Evolutionary conservation across 139 green algal genomes (phyloP).

Genomic region (Pedinophyceae sp.): DNA sequence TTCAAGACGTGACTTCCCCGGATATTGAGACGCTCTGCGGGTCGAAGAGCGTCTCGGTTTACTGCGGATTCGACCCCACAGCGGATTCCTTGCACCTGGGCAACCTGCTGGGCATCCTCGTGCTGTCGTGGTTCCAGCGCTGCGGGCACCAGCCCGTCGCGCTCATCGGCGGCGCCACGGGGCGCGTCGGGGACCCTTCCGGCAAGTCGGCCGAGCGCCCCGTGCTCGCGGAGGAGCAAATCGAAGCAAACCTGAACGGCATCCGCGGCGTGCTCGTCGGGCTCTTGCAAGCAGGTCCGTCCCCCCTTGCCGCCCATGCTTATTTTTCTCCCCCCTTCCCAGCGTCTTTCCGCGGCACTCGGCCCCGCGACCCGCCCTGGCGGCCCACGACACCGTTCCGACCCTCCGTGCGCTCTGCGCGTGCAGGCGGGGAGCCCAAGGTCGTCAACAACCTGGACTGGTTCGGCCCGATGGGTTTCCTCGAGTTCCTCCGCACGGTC

Average conservation of each 20-base stretch:
- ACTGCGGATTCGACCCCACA: constrained; percentile 97
- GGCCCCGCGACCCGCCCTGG: no score
- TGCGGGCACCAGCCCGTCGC: constrained; percentile 74
- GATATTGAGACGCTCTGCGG: neutral
- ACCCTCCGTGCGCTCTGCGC: no score
- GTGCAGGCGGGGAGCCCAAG: no score
- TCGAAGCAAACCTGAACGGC: constrained; percentile 62
- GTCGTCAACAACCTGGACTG: constrained; percentile 80
- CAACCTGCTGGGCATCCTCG: constrained; percentile 94
- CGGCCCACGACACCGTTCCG: no score
- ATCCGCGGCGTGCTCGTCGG: constrained; percentile 26
- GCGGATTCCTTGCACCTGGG: constrained; percentile 83
- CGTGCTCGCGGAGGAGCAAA: constrained; percentile 62
- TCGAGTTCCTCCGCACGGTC: constrained; percentile 85
- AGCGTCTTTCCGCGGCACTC: no score
- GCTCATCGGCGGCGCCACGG: constrained; percentile 73
- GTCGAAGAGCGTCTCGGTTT: constrained; percentile 44
- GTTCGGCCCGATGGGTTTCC: constrained; percentile 66
- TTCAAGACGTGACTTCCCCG: constrained; percentile 31
- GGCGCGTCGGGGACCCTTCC: constrained; percentile 82
- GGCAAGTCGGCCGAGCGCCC: constrained; percentile 72
- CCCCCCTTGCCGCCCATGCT: no score
- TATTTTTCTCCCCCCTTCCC: no score
- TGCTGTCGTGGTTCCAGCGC: constrained; percentile 87
- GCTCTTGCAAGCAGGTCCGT: no score